Evolutionary conservation across 495 filamentous ascomycete species (phyloP), one percentile per base, ranked within the genome.

Genomic region (Penicillium soppii): DNA sequence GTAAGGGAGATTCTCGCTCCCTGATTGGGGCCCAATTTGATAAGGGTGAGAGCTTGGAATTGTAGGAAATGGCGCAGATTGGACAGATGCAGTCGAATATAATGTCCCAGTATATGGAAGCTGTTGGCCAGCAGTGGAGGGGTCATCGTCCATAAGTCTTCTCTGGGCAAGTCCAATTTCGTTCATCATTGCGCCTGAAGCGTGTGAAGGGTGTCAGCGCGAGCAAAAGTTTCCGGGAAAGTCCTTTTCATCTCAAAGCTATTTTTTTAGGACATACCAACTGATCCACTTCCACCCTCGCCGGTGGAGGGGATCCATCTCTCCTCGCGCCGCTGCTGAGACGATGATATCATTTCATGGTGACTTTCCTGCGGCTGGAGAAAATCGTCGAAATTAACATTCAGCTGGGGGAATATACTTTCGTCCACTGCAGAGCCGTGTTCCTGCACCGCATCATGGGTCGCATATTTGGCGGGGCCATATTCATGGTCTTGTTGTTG

Each of bases 381-480:
- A 22, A 68, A 77, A 22, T 68, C 54, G 46, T 77, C 71, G 17
- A 75, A 74, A 35, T 74, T 67, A 29, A 75, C 58, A 22, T 44
- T 52, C 3, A 73, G 43, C 9, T 63, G 58, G 4, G 45, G 45
- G 15, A 50, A 52, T 5, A 47, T 38, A 32, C 33, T 43, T n/a
- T 32, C 46, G 13, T 55, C 54, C 5, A 46, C 30, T 15, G 47
- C 47, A 21, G 25, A 6, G n/a, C 41, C 27, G 5, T 56, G 44
- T 32, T 56, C 53, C 3, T 37, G 43, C 26, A 45, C 16, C 22
- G 38, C 27, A 35, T 35, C 43, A 35, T 54, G 44, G 26, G 19
- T 21, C 50, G 47, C n/a, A 37, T 57, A 37, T 21, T 60, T 33
- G 36, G 54, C 39, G 37, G 51, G 56, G 41, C 16, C 44, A 38